A percentile compares a stretch with the other conserved stretches of the same genome.
Evolutionary conservation across 2,329 filamentous ascomycete species (phyloP).

Genomic region (Calonectria hawksworthii): DNA sequence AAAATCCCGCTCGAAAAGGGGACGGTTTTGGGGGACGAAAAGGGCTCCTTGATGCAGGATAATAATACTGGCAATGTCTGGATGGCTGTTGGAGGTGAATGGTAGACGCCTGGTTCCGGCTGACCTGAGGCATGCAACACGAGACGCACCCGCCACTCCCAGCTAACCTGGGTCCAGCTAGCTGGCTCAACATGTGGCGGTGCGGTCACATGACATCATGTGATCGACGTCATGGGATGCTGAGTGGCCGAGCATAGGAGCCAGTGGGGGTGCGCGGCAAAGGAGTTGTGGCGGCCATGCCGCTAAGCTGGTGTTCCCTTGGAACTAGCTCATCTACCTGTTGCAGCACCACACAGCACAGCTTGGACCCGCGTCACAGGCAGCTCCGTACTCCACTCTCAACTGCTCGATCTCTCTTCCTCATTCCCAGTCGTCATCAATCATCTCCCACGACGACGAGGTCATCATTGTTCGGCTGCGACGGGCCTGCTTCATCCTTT

Average conservation of each 20-base stretch:
- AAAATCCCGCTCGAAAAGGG: slow-evolving; percentile 29
- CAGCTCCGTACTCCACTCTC: slow-evolving; percentile 44
- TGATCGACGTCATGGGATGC: slow-evolving; percentile 30
- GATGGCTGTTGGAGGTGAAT: slow-evolving; percentile 32
- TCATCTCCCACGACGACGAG: slow-evolving; percentile 28
- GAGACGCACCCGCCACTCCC: slow-evolving; percentile 35
- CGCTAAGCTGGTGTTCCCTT: slow-evolving; percentile 23
- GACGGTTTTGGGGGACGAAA: background rate
- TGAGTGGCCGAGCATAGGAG: slow-evolving; percentile 31
- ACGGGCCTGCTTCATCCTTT: background rate
- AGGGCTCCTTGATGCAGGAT: background rate
- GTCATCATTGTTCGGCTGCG: slow-evolving; percentile 39
- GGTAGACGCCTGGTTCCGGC: slow-evolving; percentile 37
- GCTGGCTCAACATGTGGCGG: slow-evolving; percentile 44
- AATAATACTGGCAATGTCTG: slow-evolving; percentile 30
- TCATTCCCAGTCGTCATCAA: slow-evolving; percentile 37
- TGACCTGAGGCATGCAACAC: slow-evolving; percentile 46
- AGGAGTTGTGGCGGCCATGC: slow-evolving; percentile 39
- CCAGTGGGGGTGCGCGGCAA: slow-evolving; percentile 26
- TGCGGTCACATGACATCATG: slow-evolving; percentile 49
- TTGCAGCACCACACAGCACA: slow-evolving; percentile 13
- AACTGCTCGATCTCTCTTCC: slow-evolving; percentile 29
- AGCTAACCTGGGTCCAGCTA: slow-evolving; percentile 23
- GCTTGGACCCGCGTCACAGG: slow-evolving; percentile 46
- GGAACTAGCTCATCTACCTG: slow-evolving; percentile 20